Percentiles rank a stretch among this genome's conserved stretches.
phyloP scores from a whole-genome alignment of 2,329 filamentous ascomycete genomes.

The Aureobasidium uvarum region DNA sequence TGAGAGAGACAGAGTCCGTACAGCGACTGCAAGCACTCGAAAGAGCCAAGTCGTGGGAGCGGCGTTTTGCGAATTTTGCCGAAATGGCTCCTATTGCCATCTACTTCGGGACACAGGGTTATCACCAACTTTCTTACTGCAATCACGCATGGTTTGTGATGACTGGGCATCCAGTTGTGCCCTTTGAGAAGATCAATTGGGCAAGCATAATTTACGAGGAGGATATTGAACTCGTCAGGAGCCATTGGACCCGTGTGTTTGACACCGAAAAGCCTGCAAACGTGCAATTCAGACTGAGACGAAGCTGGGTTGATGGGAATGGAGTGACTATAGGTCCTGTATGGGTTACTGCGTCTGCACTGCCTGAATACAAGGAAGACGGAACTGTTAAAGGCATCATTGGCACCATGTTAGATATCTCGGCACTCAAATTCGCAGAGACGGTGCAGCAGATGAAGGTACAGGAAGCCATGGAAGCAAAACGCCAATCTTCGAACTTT shows the following conservation, averaged over 20 bases:
- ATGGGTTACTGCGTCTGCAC: constrained; percentile 29
- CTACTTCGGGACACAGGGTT: constrained; percentile 32
- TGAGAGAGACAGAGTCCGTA: constrained; percentile 40
- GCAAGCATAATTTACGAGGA: constrained; percentile 43
- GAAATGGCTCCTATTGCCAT: constrained; percentile 41
- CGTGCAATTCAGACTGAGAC: constrained; percentile 42
- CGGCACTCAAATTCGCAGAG: constrained; percentile 47
- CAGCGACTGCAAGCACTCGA: constrained; percentile 44
- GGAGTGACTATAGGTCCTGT: constrained; percentile 28
- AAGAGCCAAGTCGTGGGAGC: constrained; percentile 42
- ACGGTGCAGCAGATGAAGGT: constrained; percentile 44
- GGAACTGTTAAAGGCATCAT: constrained; percentile 43
- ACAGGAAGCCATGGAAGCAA: constrained; percentile 28
- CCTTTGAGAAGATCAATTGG: constrained; percentile 45
- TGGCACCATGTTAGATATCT: constrained; percentile 48
- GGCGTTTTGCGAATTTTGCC: constrained; percentile 31
- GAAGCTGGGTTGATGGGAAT: constrained; percentile 34
- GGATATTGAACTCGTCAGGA: constrained; percentile 37
- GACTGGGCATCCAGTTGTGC: constrained; percentile 45
- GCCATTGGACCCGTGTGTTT: constrained; percentile 44
- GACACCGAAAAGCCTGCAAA: constrained; percentile 42
- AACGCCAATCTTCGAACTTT: constrained; percentile 28
- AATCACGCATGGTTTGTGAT: constrained; percentile 52
- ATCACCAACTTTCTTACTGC: constrained; percentile 31
- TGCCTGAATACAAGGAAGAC: constrained; percentile 34